Evolutionary conservation across 2,329 filamentous ascomycete species (phyloP), one percentile per base, ranked within the genome.

Genomic region (Paracoccidioides brasiliensis): DNA sequence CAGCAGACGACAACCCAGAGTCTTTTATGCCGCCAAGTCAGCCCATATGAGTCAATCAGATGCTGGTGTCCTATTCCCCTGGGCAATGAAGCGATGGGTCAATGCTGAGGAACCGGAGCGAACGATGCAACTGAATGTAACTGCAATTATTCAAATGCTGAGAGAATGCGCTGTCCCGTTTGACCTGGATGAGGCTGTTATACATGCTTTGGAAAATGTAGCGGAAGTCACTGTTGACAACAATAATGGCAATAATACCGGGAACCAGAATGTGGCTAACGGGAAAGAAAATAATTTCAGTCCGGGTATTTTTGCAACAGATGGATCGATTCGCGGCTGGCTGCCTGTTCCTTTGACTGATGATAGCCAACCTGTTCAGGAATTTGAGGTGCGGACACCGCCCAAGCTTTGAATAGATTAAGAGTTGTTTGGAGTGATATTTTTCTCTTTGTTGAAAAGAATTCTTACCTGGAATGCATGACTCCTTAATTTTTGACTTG

Each of bases 11-110:
- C 55, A 56, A 49, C 83, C 88, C 4, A 79, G 84, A 61, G 81
- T 91, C 64, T 94, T 87, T 72, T 91, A 88, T 67, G 83, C 88
- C 2, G 67, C 77, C 12, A 75, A 79, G 46, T 86, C 84, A n/a
- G 87, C 88, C 0, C 89, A 95, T 66, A 78, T 94, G 32, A 88
- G 80, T 56, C 89, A 94, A 69, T 86, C 82, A 22, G 89, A 95
- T 65, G 94, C 93, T 62, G 89, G 86, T 40, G 73, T 93, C 30
- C 71, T 95, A 28, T 94, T 94, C 65, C 88, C 88, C 0, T 86
- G 83, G 78, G 61, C 78, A 1, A 77, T 75, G 7, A 73, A 72
- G 50, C 73, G 73, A 45, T 65, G 77, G 9, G 74, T 76, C 55
- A 77, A 78, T 55, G 75, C 75, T 0, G 72, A 64, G 15, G 63